Percentiles rank a stretch among this genome's conserved stretches.
These are phyloP conservation scores for Annulohypoxylon stygium DNA, from an alignment of 495 filamentous ascomycete genomes.

Conservation along the genomic window DNA sequence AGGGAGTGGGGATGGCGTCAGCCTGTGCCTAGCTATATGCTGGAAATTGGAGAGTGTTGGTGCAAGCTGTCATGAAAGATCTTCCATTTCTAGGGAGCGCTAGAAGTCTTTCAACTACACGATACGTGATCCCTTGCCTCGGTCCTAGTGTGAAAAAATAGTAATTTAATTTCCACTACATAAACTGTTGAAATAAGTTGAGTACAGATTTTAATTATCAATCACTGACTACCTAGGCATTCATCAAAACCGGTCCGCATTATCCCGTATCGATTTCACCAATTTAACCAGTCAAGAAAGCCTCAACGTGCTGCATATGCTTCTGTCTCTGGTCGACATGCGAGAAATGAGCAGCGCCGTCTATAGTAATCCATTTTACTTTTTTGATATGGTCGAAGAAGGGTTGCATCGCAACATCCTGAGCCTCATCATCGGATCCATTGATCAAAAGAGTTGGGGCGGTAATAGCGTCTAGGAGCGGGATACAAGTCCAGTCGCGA, in stretches of 20 bases:
- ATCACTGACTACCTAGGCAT: no score
- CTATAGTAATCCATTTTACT: conserved; percentile 62
- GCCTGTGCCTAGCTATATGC: neutral
- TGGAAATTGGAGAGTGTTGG: no score
- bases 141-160: no score
- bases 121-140: no score
- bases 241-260: no score
- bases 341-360: conserved; percentile 60
- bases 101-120: no score
- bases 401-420: conserved; percentile 58
- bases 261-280: neutral
- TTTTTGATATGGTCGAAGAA: conserved; percentile 61
- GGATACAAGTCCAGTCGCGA: conserved; percentile 38
- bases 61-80: no score
- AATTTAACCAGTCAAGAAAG: conserved; percentile 33
- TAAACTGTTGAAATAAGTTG: no score
- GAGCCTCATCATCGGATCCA: conserved; percentile 63
- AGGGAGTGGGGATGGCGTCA: neutral
- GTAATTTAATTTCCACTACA: no score
- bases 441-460: conserved; percentile 63
- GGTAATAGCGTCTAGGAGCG: conserved; percentile 53
- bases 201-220: no score
- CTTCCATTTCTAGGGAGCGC: no score
- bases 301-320: conserved; percentile 45
- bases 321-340: conserved; percentile 60